Conservation (phyloP, 441 rosid species). For the Metrosideros polymorpha region DNA sequence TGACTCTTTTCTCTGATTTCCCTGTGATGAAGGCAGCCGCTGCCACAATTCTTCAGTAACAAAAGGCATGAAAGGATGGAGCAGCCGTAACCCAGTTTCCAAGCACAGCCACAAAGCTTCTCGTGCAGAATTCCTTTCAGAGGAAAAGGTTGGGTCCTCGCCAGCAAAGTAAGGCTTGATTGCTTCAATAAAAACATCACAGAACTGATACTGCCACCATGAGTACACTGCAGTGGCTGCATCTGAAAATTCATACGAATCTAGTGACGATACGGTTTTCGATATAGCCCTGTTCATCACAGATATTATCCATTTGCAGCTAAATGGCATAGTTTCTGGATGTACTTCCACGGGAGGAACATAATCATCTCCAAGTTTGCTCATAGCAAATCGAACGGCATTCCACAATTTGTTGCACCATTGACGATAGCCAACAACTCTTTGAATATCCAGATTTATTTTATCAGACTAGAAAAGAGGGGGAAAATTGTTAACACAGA, state of each 20-base stretch:
- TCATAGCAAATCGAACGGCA: conserved; percentile 94
- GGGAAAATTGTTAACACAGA: background rate
- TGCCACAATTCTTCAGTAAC: conserved; percentile 98
- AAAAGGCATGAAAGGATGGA: conserved; percentile 96
- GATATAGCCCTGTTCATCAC: conserved; percentile 64
- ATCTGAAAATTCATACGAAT: conserved; percentile 70
- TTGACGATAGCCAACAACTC: conserved; percentile 97
- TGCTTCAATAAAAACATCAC: conserved; percentile 86
- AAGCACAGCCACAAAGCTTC: conserved; percentile 76
- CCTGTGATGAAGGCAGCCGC: conserved; percentile 56
- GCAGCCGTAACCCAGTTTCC: conserved; percentile 84
- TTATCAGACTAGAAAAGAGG: conserved; percentile 62
- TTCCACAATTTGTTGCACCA: conserved; percentile 99
- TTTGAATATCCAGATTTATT: conserved; percentile 88
- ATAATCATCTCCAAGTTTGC: conserved; percentile 71
- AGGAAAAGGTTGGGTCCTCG: conserved; percentile 39
- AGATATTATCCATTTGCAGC: conserved; percentile 92
- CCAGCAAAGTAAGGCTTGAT: conserved; percentile 79
- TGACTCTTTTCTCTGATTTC: conserved; percentile 42
- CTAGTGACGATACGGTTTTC: conserved; percentile 46
- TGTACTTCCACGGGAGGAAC: conserved; percentile 32
- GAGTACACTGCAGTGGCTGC: conserved; percentile 68
- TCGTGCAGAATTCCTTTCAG: conserved; percentile 56
- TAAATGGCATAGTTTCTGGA: conserved; percentile 51
- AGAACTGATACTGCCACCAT: conserved; percentile 97